phyloP scores from a whole-genome alignment of 1,284 basidiomycete genomes.

The Cutaneotrichosporon cutaneum region DNA sequence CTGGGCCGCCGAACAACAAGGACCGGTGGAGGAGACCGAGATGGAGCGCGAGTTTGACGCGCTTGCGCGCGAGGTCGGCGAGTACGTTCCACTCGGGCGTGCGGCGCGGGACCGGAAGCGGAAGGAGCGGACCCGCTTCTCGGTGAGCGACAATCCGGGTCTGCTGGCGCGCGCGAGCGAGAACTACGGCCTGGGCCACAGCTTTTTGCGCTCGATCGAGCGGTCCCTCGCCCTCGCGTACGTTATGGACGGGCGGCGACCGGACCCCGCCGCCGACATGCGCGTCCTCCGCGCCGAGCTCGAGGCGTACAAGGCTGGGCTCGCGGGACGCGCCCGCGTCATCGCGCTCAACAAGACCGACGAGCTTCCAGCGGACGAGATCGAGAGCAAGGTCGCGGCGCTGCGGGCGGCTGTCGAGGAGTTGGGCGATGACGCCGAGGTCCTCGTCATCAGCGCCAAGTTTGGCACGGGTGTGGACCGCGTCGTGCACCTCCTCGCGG shows the following conservation, averaged over 20 bases:
- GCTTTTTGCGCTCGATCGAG: constrained; percentile 90
- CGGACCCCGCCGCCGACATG: constrained; percentile 74
- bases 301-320: constrained; percentile 76
- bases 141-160: constrained; percentile 96
- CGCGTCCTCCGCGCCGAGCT: constrained; percentile 71
- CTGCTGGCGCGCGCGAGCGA: constrained; percentile 80
- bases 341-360: constrained; percentile 96
- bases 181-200: constrained; percentile 89
- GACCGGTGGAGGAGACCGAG: constrained; percentile 68
- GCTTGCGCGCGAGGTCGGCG: constrained; percentile 37
- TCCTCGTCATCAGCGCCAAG: constrained; percentile 77
- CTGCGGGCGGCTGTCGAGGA: constrained; percentile 42
- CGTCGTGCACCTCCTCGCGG: constrained; percentile 65
- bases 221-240: constrained; percentile 85
- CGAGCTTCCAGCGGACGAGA: constrained; percentile 58
- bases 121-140: constrained; percentile 75
- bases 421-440: constrained; percentile 55
- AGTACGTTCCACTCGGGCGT: constrained; percentile 30
- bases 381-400: constrained; percentile 52
- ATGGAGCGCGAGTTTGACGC: constrained; percentile 61
- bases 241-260: constrained; percentile 78
- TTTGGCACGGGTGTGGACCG: constrained; percentile 70
- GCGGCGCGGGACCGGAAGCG: constrained; percentile 12
- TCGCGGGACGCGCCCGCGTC: constrained; percentile 71
- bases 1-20: constrained; percentile 58